Conservation (phyloP, 2,329 filamentous ascomycete genomes). For the Akanthomyces uredinophilus region DNA sequence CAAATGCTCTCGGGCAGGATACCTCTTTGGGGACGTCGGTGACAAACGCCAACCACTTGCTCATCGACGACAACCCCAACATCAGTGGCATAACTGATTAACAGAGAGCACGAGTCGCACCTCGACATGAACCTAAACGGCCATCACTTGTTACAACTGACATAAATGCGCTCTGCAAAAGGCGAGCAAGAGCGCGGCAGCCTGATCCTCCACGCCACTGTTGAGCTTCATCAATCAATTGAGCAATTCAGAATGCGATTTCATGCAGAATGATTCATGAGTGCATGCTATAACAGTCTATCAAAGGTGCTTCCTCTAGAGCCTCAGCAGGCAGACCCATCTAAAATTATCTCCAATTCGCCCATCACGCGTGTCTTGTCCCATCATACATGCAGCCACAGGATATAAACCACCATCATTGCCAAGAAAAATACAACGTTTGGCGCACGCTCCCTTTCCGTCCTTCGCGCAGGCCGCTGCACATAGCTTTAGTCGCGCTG, state of each 20-base stretch:
- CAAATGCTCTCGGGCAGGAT: background rate
- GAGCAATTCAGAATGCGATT: too few relatives aligned
- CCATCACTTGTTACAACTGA: conserved; percentile 17
- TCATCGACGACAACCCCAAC: conserved; percentile 40
- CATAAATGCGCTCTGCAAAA: conserved; percentile 15
- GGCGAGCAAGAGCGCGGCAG: background rate
- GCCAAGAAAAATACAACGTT: background rate
- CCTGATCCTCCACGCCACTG: too few relatives aligned
- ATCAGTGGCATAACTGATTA: conserved; percentile 46
- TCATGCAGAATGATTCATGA: background rate
- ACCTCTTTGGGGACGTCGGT: conserved; percentile 20
- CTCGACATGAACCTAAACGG: conserved; percentile 18
- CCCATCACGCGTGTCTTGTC: background rate
- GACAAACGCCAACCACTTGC: conserved; percentile 45
- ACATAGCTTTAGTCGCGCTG: conserved; percentile 19
- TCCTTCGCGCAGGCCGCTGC: background rate
- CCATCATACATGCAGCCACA: background rate
- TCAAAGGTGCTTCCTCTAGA: background rate
- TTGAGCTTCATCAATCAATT: too few relatives aligned
- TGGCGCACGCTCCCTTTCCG: background rate
- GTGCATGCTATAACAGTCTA: background rate
- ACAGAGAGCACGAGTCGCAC: conserved; percentile 24
- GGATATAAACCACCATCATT: background rate
- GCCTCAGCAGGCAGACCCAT: background rate
- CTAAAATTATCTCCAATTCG: background rate